These are phyloP conservation scores for Eremothecium cymbalariae DNA, from an alignment of 1,139 yeast genomes.

Conservation along the genomic window DNA sequence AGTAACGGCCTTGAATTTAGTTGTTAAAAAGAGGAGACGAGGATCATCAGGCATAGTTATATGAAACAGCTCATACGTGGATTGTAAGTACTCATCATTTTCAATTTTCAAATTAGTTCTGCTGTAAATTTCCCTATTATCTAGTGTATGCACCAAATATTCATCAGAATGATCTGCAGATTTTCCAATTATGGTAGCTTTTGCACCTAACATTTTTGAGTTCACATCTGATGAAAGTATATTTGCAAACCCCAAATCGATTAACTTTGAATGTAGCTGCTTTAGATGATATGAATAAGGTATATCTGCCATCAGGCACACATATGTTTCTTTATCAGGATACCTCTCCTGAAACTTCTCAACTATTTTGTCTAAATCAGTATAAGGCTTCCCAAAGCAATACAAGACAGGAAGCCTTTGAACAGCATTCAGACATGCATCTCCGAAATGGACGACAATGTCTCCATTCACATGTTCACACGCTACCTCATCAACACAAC, in stretches of 20 bases:
- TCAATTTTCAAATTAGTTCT: slow-evolving; percentile 7
- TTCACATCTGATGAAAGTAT: slow-evolving; percentile 47
- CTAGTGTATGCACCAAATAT: slow-evolving; percentile 15
- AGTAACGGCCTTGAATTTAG: slow-evolving; percentile 51
- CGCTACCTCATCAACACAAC: slow-evolving; percentile 96
- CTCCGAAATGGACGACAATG: slow-evolving; percentile 86
- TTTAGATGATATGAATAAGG: slow-evolving; percentile 43
- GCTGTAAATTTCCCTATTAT: slow-evolving; percentile 26
- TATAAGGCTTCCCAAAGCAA: slow-evolving; percentile 60
- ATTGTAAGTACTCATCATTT: slow-evolving; percentile 19
- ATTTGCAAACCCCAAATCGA: slow-evolving; percentile 35
- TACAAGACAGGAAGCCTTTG: slow-evolving; percentile 65
- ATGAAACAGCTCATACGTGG: slow-evolving; percentile 53
- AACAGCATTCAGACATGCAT: slow-evolving; percentile 81
- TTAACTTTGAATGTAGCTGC: slow-evolving; percentile 34
- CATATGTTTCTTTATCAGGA: slow-evolving; percentile 33
- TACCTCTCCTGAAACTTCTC: slow-evolving; percentile 37
- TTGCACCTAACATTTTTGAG: slow-evolving; percentile 26
- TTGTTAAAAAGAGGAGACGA: slow-evolving; percentile 62
- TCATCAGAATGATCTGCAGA: slow-evolving; percentile 22
- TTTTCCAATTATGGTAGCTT: slow-evolving; percentile 41
- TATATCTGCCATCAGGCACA: slow-evolving; percentile 63
- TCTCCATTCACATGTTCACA: slow-evolving; percentile 89
- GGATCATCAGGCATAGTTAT: slow-evolving; percentile 72
- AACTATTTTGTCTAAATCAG: slow-evolving; percentile 36